Evolutionary conservation across 768 basidiomycete species (phyloP), one percentile per base, ranked within the genome.

Genomic region (Collybia mongolica): DNA sequence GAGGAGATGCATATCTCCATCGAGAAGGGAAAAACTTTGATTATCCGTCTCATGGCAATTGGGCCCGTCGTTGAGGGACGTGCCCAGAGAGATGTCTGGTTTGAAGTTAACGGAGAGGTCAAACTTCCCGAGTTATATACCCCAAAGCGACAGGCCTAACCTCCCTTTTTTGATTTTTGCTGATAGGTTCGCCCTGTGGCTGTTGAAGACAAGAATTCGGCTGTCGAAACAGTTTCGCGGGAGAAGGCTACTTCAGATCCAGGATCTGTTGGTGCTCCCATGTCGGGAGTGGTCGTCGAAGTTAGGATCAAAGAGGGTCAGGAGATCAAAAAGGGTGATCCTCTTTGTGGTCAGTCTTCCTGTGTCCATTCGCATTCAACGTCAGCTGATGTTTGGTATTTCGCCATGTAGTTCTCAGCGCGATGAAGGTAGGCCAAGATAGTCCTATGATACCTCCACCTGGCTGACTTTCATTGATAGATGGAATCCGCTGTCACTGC

Each of bases 401-500:
- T 51, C 54, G 19, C 22, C 9, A 40, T 59, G 26, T 60, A 90
- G 92, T 98, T 53, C 74, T 97, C 70, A 94, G 91, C 67, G 96
- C 96, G 14, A 98, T 98, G 96, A 95, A 96, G 88, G 91, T 81
- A 60, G 69, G 80, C 62, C 53, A 49, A 54, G 42, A 55, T 53
- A 44, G 26, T 36, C 52, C 39, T 39, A 45, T 23, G 39, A 23
- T 43, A 35, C 36, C 32, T 23, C n/a, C 22, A 45, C 19, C 17
- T 46, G n/a, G 36, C 56, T 64, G 19, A 60, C 47, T 47, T 46
- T 56, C 42, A 55, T 61, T 55, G 59, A 58, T 61, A 95, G 93
- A 98, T 98, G 96, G 96, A 99, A 74, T 93, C 91, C 54, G 86
- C 91, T 55, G 93, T 98, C 40, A 96, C 93, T 24, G 90, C 94